Base-by-base conservation (phyloP, 257 asterid genomes). In the Ligustrum vulgare region DNA sequence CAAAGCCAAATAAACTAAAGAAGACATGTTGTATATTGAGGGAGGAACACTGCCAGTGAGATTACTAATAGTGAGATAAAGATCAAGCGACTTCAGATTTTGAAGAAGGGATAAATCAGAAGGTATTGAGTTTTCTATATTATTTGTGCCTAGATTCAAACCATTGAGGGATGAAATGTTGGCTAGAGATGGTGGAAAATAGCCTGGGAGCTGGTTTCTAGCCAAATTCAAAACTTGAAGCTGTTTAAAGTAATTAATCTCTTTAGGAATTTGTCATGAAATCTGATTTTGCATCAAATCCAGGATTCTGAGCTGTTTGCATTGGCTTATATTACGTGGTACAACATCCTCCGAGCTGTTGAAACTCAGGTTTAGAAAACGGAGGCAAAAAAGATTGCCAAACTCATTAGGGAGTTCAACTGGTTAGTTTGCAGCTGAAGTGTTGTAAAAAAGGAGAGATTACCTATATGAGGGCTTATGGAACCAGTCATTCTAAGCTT, bases 351-450 rank as follows among this genome's bases (percentile, higher is more conserved):
- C 51, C 7, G 87, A n/a, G 81, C 69, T 62, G 82, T 86, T 87
- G 32, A 15, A 80, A 73, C 87, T 83, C 25, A 76, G 34, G 78
- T 84, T 83, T 8, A 90, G 72, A 15, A 58, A 22, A 45, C 67
- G 72, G 3, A 90, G 89, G 8, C 49, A 76, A 33, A 71, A 3
- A 33, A 87, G 89, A 23, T 80, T 79, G 72, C 85, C 84, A n/a
- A 87, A 69, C 66, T 84, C 74, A 8, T 71, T 67, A 18, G 95
- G 92, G 13, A 89, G 82, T 72, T 75, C 70, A 90, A 47, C 45
- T 71, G 84, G 67, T 89, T 89, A 10, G 82, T 80, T 62, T 84
- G 92, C 75, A 87, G 51, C 82, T 82, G 79, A 63, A 91, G 91
- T 28, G 89, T 80, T 68, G 51, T 70, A 2, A 91, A 82, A 13